A percentile compares a stretch with the other conserved stretches of the same genome.
Conservation (phyloP, 805 yeast genomes). For the Candida rishiriensis region DNA sequence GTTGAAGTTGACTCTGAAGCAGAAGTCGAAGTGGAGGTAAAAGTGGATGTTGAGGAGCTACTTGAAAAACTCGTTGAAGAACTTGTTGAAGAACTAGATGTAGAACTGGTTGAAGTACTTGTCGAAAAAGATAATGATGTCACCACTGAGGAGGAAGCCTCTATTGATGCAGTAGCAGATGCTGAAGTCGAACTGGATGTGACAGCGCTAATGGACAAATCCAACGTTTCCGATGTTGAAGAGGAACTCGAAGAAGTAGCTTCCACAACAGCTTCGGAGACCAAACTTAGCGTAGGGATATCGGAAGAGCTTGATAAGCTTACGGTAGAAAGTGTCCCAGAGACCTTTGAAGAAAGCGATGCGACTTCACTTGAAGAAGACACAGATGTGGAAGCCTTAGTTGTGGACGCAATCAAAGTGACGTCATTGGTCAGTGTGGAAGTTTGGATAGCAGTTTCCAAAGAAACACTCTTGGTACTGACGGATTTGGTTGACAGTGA, state of each 20-base stretch:
- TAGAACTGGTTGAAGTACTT: not conserved
- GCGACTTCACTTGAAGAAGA: no score
- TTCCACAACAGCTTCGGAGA: no score
- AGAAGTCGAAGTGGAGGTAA: constrained; percentile 6
- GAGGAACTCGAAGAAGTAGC: no score
- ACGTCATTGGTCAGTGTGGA: constrained; percentile 17
- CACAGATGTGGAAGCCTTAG: no score
- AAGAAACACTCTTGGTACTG: constrained; percentile 15
- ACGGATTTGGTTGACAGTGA: not conserved
- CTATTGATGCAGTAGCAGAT: not conserved
- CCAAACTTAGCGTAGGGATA: no score
- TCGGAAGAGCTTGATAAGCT: no score
- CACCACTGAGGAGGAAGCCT: no score
- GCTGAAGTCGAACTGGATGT: constrained; percentile 6
- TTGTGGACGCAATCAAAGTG: constrained; percentile 9
- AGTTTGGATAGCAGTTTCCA: constrained; percentile 24
- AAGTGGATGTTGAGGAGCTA: not conserved
- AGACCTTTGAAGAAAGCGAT: no score
- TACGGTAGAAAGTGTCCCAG: no score
- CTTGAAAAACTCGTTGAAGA: not conserved
- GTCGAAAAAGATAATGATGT: not conserved
- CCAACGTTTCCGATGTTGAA: no score
- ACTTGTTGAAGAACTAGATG: not conserved
- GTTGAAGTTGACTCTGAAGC: not conserved
- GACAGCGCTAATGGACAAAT: not conserved